Evolutionary conservation across 2,329 filamentous ascomycete species (phyloP).

Genomic region (Neonectria punicea): DNA sequence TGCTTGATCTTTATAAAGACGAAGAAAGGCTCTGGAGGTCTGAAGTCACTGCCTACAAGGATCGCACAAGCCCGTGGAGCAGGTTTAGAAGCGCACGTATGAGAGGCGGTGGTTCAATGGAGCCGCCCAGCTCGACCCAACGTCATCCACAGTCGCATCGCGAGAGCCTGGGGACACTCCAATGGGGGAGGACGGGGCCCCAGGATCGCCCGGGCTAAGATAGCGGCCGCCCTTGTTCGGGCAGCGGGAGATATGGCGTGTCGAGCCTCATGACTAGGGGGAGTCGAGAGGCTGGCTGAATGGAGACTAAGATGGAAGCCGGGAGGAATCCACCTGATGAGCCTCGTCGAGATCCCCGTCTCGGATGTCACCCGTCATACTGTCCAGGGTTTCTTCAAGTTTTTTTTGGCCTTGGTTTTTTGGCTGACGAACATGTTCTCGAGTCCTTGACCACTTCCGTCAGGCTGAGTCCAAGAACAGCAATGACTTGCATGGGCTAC

Average conservation of each 20-base stretch:
- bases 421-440: not conserved
- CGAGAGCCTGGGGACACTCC: conserved; percentile 8
- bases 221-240: conserved; percentile 10
- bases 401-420: not conserved
- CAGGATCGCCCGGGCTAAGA: conserved; percentile 35
- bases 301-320: not conserved
- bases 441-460: not conserved
- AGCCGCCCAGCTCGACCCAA: conserved; percentile 20
- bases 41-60: conserved; percentile 9
- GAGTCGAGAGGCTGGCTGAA: not conserved
- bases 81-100: conserved; percentile 43
- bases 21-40: conserved; percentile 5
- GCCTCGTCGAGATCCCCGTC: conserved; percentile 1
- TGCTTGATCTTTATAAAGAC: conserved; percentile 34
- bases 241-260: conserved; percentile 21
- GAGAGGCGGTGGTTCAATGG: conserved; percentile 28
- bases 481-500: not conserved
- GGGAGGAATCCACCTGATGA: conserved; percentile 3
- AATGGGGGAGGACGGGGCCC: conserved; percentile 32
- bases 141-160: conserved; percentile 35
- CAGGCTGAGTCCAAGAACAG: too few species aligned
- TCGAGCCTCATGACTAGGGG: conserved; percentile 19
- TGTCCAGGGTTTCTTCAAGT: not conserved
- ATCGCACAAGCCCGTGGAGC: conserved; percentile 31
- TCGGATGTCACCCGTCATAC: conserved; percentile 5